phyloP scores from a whole-genome alignment of 805 yeast species.

The Metschnikowia kunwiensis region DNA sequence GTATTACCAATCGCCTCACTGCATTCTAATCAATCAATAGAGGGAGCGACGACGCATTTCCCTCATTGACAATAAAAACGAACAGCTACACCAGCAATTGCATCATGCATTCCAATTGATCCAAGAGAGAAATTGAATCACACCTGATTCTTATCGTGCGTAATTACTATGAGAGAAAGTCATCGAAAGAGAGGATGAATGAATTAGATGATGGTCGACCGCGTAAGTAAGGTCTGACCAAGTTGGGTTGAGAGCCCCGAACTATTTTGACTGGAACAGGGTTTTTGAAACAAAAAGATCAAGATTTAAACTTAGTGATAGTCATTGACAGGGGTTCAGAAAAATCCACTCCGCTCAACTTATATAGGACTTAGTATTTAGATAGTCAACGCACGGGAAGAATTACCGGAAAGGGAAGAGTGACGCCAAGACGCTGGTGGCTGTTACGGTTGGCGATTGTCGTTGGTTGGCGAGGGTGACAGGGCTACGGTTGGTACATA shows the following conservation, averaged over 20 bases:
- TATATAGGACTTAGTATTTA: conserved; percentile 13
- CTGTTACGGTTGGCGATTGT: conserved; percentile 11
- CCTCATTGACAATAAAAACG: conserved; percentile 9
- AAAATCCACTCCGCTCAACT: conserved; percentile 3
- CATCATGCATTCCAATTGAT: conserved; percentile 6
- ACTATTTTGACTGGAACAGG: too few relatives aligned
- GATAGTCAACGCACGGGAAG: conserved; percentile 13
- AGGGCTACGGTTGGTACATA: conserved; percentile 9
- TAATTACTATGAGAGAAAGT: conserved; percentile 1
- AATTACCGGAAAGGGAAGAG: conserved; percentile 4
- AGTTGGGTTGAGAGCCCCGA: too few relatives aligned
- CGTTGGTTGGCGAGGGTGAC: conserved; percentile 6
- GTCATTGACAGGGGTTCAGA: too few relatives aligned
- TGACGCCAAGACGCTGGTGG: conserved; percentile 6
- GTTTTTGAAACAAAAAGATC: too few relatives aligned
- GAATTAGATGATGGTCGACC: too few relatives aligned
- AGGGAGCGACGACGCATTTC: conserved; percentile 3
- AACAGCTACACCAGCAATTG: conserved; percentile 9
- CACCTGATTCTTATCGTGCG: conserved; percentile 1
- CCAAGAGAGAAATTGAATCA: conserved; percentile 1
- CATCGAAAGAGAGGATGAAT: background rate
- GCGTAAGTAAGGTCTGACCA: background rate
- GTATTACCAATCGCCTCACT: conserved; percentile 12
- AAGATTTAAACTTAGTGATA: too few relatives aligned
- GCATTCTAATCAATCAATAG: conserved; percentile 11